Base-by-base conservation (phyloP, 202 grass and related monocot genomes). In the Schoenoplectus tabernaemontani region DNA sequence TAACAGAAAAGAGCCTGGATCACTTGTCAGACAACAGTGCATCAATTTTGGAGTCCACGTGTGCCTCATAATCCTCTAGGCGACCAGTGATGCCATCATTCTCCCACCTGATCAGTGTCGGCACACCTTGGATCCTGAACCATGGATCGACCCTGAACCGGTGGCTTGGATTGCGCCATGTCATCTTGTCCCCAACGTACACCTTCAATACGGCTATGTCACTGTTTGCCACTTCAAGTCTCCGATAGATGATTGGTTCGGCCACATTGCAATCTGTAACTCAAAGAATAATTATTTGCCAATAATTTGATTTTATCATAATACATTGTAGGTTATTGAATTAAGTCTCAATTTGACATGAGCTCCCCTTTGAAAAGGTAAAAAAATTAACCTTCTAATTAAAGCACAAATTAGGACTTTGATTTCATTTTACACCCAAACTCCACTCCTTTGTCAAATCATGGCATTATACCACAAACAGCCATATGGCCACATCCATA, bases 251-350 rank as follows among this genome's bases (percentile, higher is more conserved):
- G 73, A 95, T 82, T 73, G 95, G 95, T 77, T 98, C 95, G 39
- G 95, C 95, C 60, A 90, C 91, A 78, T 92, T 98, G 88, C 95
- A 98, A 82, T 98, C 95, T 97, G 83, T 54, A 84, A 5, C 39
- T 50, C n/a, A 57, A 23, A 38, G 13, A 30, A 24, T 30, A 28
- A 16, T 79, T 58, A 58, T 44, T 57, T 78, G 23, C 7, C 32
- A n/a, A 44, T 28, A 3, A 41, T 39, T 39, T 26, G 5, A 41
- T 60, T 41, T 75, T 10, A 75, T 15, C 47, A 5, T 10, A 75
- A 20, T 56, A 34, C 33, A 7, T 51, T 43, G 44, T 73, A 51
- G 19, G 9, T 44, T 44, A 24, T 69, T 38, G 12, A 24, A 20
- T 64, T 64, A 33, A 64, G 32, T 68, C 20, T 24, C n/a, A 68